Evolutionary conservation across 768 basidiomycete species (phyloP), one percentile per base, ranked within the genome.

Genomic region (Galerina sulciceps): DNA sequence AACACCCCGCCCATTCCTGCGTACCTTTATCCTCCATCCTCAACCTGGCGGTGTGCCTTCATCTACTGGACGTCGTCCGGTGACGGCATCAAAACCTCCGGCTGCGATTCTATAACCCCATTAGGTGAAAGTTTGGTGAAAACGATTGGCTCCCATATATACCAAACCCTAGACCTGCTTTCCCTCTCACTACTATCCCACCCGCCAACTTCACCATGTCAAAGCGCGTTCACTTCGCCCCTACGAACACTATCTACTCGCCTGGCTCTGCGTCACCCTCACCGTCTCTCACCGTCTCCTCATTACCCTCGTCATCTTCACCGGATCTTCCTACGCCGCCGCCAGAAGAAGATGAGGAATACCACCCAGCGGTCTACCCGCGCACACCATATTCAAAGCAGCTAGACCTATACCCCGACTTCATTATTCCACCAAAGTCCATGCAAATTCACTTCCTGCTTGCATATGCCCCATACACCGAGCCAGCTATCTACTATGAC

Each of bases 361-460:
- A 61, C 34, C 38, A 59, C 11, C 53, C 61, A 10, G 63, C 65
- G 22, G 57, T 70, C 26, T 69, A 72, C 49, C 66, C 72, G 47
- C 71, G 67, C 34, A 68, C 77, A 22, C 74, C 75, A 18, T 72
- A 62, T 58, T 53, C 65, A 35, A 62, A 53, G 20, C 65, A 64
- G 42, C 62, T 64, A 59, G 68, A 67, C 47, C 67, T 69, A 45
- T 60, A 60, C 60, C 68, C 70, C 42, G 73, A 66, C 46, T 49
- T 50, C 36, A 57, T 64, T 15, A 50, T 54, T 2, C 59, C 59
- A 40, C 61, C 60, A 35, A 70, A 72, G 43, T 68, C 69, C 3
- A 74, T 78, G 64, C 76, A 79, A 34, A 74, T 83, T 42, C 79
- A 82, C 59, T 71, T 70, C 46, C 69, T 77, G 44, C 76, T 83